Percentiles rank a stretch among this genome's conserved stretches.
phyloP scores from a whole-genome alignment of 2,329 filamentous ascomycete genomes.

The Diaporthe humulicola region DNA sequence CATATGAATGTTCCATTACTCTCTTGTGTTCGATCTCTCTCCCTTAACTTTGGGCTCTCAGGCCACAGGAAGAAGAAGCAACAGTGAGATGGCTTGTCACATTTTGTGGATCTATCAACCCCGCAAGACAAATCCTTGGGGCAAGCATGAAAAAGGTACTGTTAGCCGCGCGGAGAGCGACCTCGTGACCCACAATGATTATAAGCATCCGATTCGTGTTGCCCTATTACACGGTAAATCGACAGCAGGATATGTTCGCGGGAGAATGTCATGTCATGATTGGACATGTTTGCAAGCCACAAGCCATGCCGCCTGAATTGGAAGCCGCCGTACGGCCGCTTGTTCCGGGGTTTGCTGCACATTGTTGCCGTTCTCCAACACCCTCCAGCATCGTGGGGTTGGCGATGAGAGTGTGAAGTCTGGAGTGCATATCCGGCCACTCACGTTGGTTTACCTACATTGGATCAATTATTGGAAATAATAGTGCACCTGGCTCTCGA shows the following conservation, averaged over 20 bases:
- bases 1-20: background rate
- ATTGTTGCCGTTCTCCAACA: background rate
- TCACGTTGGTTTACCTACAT: background rate
- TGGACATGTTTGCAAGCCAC: constrained; percentile 4
- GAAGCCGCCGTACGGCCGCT: background rate
- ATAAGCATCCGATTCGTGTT: constrained; percentile 22
- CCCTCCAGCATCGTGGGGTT: background rate
- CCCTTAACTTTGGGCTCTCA: background rate
- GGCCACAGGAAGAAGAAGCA: constrained; percentile 1
- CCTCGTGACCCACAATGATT: constrained; percentile 10
- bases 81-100: background rate
- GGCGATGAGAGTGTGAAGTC: too few relatives aligned
- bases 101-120: constrained; percentile 13
- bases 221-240: background rate
- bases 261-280: background rate
- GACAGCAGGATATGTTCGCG: background rate
- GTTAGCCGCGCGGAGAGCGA: constrained; percentile 29
- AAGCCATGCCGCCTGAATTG: background rate
- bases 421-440: background rate
- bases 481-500: background rate
- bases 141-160: constrained; percentile 15
- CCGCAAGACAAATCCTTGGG: constrained; percentile 24
- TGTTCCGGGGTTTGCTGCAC: background rate
- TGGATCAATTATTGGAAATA: background rate
- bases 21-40: background rate